These are phyloP conservation scores for Arachis hypogaea DNA, from an alignment of 306 rosid genomes.

Conservation along the genomic window DNA sequence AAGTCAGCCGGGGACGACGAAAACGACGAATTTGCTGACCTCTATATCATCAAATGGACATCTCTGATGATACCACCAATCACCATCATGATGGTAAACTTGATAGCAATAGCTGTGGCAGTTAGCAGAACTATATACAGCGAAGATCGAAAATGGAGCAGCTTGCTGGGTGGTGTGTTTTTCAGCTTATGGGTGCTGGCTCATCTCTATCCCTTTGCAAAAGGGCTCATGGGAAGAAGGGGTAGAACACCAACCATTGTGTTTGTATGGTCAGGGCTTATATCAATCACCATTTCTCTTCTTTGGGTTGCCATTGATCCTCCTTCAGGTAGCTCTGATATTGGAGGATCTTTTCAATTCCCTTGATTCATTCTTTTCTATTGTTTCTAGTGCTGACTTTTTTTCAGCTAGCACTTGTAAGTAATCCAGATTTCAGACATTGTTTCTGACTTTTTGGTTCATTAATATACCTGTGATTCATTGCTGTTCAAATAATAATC, in stretches of 20 bases:
- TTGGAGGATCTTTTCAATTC: constrained; percentile 79
- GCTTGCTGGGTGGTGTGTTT: constrained; percentile 69
- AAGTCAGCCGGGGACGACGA: constrained; percentile 64
- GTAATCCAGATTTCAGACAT: constrained; percentile 11
- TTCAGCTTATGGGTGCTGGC: constrained; percentile 83
- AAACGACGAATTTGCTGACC: constrained; percentile 64
- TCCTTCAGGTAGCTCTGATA: constrained; percentile 55
- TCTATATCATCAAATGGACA: constrained; percentile 68
- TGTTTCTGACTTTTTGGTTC: neutral
- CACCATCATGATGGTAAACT: constrained; percentile 68
- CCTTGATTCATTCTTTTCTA: constrained; percentile 44
- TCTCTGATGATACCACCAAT: constrained; percentile 72
- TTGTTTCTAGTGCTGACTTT: constrained; percentile 24
- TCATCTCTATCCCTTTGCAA: constrained; percentile 79
- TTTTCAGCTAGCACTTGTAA: constrained; percentile 44
- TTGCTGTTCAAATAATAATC: constrained; percentile 14
- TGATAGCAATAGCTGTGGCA: constrained; percentile 66
- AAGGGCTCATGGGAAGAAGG: constrained; percentile 79
- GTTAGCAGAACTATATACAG: constrained; percentile 64
- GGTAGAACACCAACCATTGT: constrained; percentile 74
- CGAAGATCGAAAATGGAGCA: constrained; percentile 54
- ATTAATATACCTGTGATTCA: constrained; percentile 35
- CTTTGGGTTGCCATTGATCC: constrained; percentile 83
- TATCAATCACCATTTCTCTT: constrained; percentile 73
- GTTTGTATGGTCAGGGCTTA: constrained; percentile 78